Evolutionary conservation across 129 eudicot genomes (phyloP).

Genomic region (Artemisia argyi): DNA sequence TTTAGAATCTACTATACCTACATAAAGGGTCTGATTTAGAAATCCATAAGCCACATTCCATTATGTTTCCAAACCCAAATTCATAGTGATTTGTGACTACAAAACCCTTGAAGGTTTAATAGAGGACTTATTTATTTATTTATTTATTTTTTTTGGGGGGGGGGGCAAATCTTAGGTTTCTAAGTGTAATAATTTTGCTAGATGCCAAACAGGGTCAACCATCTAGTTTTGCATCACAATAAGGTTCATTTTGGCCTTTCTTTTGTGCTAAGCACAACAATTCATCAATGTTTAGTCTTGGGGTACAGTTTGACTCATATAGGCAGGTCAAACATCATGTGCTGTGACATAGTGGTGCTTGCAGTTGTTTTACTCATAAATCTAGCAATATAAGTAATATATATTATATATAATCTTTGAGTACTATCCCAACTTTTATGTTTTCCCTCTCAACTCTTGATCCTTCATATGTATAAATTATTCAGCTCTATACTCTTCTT

Average conservation of each 20-base stretch:
- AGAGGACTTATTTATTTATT: no score
- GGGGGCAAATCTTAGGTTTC: background rate
- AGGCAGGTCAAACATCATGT: slow-evolving; percentile 13
- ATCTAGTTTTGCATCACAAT: background rate
- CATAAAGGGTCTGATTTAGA: background rate
- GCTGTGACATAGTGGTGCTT: slow-evolving; percentile 13
- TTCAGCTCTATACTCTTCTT: background rate
- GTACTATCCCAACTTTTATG: background rate
- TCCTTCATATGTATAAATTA: background rate
- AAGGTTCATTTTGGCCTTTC: background rate
- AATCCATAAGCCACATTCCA: background rate
- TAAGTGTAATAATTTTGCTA: slow-evolving; percentile 6
- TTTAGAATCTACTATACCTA: background rate
- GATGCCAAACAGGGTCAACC: background rate
- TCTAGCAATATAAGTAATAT: background rate
- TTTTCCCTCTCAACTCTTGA: slow-evolving; percentile 3
- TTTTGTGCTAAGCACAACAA: background rate
- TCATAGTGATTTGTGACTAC: background rate
- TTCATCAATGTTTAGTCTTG: background rate
- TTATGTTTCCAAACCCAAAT: background rate
- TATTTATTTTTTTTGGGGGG: no score
- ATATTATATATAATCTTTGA: background rate
- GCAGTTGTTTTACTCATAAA: background rate
- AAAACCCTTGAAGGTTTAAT: background rate
- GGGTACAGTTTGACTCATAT: slow-evolving; percentile 1